Evolutionary conservation across 192 early-diverging fungal genomes (phyloP), one percentile per base, ranked within the genome.

Genomic region (Chytriomyces sp.): DNA sequence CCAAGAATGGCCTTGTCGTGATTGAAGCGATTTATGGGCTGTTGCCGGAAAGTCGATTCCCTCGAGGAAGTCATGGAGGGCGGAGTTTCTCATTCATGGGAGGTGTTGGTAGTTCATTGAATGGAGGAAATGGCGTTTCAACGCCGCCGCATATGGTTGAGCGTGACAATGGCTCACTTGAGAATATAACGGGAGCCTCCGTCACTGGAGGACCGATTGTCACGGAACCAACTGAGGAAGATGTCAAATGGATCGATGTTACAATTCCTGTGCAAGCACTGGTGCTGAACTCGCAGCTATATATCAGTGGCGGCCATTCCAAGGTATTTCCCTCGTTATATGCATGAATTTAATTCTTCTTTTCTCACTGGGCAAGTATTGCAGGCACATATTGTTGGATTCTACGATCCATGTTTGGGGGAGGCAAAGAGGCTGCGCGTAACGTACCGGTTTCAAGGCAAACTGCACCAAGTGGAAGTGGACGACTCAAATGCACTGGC

Each of bases 321-420:
- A 97, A 97, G 90, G 92, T 93, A 83, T 57, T 20, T 57, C 53
- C 53, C 53, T 57, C 35, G 1, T 35, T 35, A 35, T 35, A 3
- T 35, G 35, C 35, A 35, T 35, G 35, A 35, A 4, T 35, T 35
- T 35, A 35, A 3, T 35, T 35, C 35, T 35, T 35, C 2, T 46
- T 64, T 79, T 49, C 57, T 63, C 9, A 48, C 63, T 69, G 9
- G 44, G 16, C 3, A 62, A 23, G 35, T 23, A 59, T 45, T 20
- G 48, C 78, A 93, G 92, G 85, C 90, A 26, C 92, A 93, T 72
- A 85, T 99, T 72, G 85, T 95, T 45, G 97, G 97, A 5, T 99
- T 99, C 81, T 97, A 94, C 75, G 96, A 99, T 81, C 96, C 97
- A 28, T 95, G 95, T 77, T 89, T 97, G 69, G 96, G 95, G 47